Conservation (phyloP, 176 grass and related monocot genomes). For the Carex parvula region DNA sequence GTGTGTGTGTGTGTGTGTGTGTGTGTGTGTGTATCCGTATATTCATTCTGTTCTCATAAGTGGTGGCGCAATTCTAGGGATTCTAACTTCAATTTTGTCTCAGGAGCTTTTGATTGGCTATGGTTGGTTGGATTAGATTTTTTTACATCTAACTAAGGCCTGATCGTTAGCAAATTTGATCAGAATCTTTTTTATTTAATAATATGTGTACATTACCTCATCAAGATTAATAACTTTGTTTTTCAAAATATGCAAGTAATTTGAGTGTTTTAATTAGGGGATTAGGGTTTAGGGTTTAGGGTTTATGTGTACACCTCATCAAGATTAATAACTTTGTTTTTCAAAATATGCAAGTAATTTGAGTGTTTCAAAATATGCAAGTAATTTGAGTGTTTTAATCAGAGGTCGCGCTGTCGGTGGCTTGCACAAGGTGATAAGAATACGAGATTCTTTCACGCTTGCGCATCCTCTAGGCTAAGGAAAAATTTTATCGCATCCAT, state of each 20-base stretch:
- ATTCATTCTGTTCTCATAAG: conserved; percentile 10
- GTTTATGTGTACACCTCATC: background rate
- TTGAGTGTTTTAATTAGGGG: background rate
- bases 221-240: no score
- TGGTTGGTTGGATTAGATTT: background rate
- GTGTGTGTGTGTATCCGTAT: background rate
- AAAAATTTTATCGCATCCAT: no score
- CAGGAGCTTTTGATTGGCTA: background rate
- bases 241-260: background rate
- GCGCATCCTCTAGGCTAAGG: no score
- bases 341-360: background rate
- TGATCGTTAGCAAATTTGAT: background rate
- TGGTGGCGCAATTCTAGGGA: conserved; percentile 11
- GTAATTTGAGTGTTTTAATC: no score
- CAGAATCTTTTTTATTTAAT: background rate
- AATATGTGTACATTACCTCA: no score
- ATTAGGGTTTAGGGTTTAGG: background rate
- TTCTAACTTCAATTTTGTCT: conserved; percentile 1
- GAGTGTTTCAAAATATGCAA: background rate
- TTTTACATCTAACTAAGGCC: background rate
- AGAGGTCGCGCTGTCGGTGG: no score
- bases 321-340: no score
- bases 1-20: background rate
- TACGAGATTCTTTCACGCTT: no score
- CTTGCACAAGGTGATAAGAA: no score